Conservation (phyloP, 768 basidiomycete genomes). For the Leccinum rimulosum region DNA sequence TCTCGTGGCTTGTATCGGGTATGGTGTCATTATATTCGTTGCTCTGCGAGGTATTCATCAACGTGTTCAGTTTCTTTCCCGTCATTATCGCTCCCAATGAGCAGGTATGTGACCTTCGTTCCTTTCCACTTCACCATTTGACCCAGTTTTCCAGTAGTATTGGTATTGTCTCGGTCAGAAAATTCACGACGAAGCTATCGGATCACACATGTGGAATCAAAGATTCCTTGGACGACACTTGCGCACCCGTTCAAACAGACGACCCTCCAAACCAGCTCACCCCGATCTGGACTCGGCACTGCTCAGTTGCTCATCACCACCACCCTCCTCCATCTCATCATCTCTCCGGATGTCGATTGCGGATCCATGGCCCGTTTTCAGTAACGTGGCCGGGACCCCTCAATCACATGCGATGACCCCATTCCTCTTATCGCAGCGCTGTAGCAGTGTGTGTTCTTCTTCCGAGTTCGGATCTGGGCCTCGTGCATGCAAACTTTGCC, state of each 20-base stretch:
- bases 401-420: constrained; percentile 4
- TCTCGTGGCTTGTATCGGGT: constrained; percentile 8
- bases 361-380: constrained; percentile 3
- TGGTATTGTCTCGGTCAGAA: constrained; percentile 13
- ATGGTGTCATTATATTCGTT: not conserved
- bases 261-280: constrained; percentile 10
- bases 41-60: not conserved
- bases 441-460: constrained; percentile 7
- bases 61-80: not conserved
- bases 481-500: constrained; percentile 7
- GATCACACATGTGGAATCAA: constrained; percentile 7
- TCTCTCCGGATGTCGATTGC: constrained; percentile 6
- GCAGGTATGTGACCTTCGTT: not conserved
- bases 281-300: constrained; percentile 6
- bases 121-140: not conserved
- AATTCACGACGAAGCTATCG: constrained; percentile 4
- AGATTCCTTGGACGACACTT: constrained; percentile 12
- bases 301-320: not conserved
- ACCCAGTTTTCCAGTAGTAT: not conserved
- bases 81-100: not conserved
- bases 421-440: not conserved
- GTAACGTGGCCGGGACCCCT: constrained; percentile 7
- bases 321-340: not conserved
- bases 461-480: constrained; percentile 11
- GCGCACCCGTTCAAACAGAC: constrained; percentile 12